Base-by-base conservation (phyloP, 1,139 yeast genomes). In the Pneumocystis wakefieldiae region DNA sequence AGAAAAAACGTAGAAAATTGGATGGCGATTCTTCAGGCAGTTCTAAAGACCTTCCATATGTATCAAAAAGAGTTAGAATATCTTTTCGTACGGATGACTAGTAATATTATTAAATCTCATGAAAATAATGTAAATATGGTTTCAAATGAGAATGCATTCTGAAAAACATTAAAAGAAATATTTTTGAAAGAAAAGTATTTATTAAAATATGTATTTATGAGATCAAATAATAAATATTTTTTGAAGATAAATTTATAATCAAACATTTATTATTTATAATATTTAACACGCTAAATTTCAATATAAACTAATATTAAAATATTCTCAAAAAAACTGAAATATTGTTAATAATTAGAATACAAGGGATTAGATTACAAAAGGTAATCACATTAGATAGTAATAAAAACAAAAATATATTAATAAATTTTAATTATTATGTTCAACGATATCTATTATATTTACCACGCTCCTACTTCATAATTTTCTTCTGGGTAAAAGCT, bases 401-500 rank as follows among this genome's bases (percentile, higher is more conserved):
- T 24, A 24, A 5, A 48, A 24, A 24, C 14, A 14, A 17, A 24
- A 42, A 42, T 24, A 10, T 48, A 48, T 48, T 48, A 19, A 24
- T 12, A 48, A 19, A 3, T 19, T 24, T 48, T 48, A 48, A 48
- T 29, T 48, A 48, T 48, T 32, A 32, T 7, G 35, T 32, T 32
- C 14, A 24, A 48, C 12, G 19, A 48, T 12, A 24, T 48, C 17
- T 24, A 24, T 3, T 48, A 15, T 48, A 48, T 48, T n/a, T 48
- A 48, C 55, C 55, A 48, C 24, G 55, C 55, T 48, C 55, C 55
- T 48, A 48, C 55, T 48, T 48, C 55, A 4, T 76, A 84, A 71
- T 85, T 92, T 10, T 75, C 76, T 66, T 81, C 84, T 66, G 85
- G 82, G 67, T 80, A 80, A 69, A 77, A 87, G 1, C 86, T 80